phyloP scores from a whole-genome alignment of 495 filamentous ascomycete genomes.

The Penicillium lividum region DNA sequence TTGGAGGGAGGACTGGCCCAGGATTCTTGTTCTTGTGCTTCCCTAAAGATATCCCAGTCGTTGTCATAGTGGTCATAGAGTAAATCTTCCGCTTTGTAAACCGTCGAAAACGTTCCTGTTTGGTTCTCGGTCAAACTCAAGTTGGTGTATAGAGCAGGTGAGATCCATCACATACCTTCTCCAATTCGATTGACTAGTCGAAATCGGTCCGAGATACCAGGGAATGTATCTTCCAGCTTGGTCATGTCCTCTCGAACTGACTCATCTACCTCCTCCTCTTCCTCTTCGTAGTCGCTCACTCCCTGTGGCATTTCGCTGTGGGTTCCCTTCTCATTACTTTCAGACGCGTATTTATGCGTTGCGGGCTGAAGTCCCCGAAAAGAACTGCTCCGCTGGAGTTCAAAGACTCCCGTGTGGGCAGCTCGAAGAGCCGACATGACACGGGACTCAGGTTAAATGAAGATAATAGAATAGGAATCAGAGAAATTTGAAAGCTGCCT shows the following conservation, averaged over 20 bases:
- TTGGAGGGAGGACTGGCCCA: constrained; percentile 64
- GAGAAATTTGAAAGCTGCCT: neutral
- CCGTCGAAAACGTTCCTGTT: constrained; percentile 91
- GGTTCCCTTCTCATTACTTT: constrained; percentile 33
- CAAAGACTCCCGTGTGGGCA: constrained; percentile 28
- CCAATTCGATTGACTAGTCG: constrained; percentile 95
- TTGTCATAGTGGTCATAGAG: constrained; percentile 81
- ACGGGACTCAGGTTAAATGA: neutral
- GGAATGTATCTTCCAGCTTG: constrained; percentile 77
- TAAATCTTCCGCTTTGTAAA: constrained; percentile 98
- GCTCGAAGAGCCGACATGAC: constrained; percentile 33
- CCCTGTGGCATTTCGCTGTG: constrained; percentile 26
- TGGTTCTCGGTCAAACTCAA: constrained; percentile 13
- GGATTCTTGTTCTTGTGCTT: constrained; percentile 60
- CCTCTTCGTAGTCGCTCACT: constrained; percentile 19
- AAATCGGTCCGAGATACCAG: constrained; percentile 78
- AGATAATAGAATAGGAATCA: neutral
- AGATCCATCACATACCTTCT: constrained; percentile 62
- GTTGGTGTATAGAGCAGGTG: no score
- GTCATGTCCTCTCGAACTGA: constrained; percentile 82
- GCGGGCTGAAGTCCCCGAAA: constrained; percentile 14
- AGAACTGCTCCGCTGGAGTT: constrained; percentile 23
- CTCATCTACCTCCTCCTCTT: constrained; percentile 63
- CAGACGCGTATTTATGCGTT: constrained; percentile 24
- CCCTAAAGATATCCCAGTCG: constrained; percentile 71